Conservation (phyloP, 805 yeast genomes). For the Suhomyces xylopsoci region DNA sequence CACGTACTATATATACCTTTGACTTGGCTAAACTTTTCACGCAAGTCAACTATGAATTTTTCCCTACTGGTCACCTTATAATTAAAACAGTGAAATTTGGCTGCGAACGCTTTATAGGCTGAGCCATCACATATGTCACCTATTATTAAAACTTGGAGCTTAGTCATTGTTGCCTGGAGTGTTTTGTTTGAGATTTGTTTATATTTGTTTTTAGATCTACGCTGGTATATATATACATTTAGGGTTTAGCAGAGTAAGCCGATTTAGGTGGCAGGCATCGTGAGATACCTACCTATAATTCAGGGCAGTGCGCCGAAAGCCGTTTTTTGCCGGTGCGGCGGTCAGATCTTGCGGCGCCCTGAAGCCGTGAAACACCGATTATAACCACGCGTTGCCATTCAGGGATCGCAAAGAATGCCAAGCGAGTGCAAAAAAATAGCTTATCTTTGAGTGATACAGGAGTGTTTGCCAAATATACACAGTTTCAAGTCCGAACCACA, state of each 20-base stretch:
- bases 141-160: conserved; percentile 19
- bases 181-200: neutral
- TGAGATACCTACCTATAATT: neutral
- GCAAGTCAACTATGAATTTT: conserved; percentile 16
- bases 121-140: conserved; percentile 18
- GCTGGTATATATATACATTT: neutral
- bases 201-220: neutral
- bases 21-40: conserved; percentile 13
- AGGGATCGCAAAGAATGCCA: neutral
- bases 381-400: neutral
- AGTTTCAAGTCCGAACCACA: neutral
- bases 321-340: neutral
- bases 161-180: conserved; percentile 5
- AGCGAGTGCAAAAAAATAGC: neutral
- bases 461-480: neutral
- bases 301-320: neutral
- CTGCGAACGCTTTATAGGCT: conserved; percentile 15
- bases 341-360: neutral
- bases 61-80: conserved; percentile 14
- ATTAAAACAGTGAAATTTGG: conserved; percentile 17
- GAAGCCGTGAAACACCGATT: neutral
- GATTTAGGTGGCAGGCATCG: neutral
- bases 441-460: neutral
- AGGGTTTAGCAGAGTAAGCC: neutral
- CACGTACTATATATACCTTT: conserved; percentile 24